Conservation (phyloP, 2,329 filamentous ascomycete species). For the Botrytis hyacinthi region DNA sequence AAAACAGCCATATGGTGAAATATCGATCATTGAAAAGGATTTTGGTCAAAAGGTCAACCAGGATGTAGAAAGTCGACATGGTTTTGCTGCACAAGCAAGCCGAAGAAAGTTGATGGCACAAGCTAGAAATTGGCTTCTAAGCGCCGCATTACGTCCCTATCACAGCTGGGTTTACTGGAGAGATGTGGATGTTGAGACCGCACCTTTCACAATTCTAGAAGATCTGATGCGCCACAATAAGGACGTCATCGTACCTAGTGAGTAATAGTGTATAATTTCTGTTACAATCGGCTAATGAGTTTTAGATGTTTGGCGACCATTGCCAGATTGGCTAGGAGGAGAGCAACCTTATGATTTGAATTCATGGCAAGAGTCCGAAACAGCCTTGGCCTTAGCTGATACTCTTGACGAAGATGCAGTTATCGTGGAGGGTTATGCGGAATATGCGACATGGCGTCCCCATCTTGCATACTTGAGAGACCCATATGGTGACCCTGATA, state of each 20-base stretch:
- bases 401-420: constrained; percentile 97
- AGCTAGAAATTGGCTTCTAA: constrained; percentile 94
- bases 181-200: constrained; percentile 97
- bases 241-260: constrained; percentile 97
- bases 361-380: constrained; percentile 99
- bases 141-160: constrained; percentile 86
- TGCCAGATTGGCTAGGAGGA: constrained; percentile 97
- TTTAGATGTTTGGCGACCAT: constrained; percentile 92
- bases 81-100: constrained; percentile 92
- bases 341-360: constrained; percentile 98
- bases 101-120: constrained; percentile 97
- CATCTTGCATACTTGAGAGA: constrained; percentile 96
- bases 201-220: constrained; percentile 93
- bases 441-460: constrained; percentile 97
- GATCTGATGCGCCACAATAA: constrained; percentile 99
- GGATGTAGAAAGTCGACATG: constrained; percentile 95
- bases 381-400: constrained; percentile 86
- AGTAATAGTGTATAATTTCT: constrained; percentile 43
- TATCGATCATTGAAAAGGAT: constrained; percentile 97
- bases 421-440: constrained; percentile 97
- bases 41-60: constrained; percentile 98
- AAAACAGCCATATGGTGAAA: constrained; percentile 85
- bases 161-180: constrained; percentile 99
- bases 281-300: constrained; percentile 8
- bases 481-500: constrained; percentile 95